A percentile compares a stretch with the other conserved stretches of the same genome.
Evolutionary conservation across 2,329 filamentous ascomycete genomes (phyloP).

Genomic region (Chaetomium sp.): DNA sequence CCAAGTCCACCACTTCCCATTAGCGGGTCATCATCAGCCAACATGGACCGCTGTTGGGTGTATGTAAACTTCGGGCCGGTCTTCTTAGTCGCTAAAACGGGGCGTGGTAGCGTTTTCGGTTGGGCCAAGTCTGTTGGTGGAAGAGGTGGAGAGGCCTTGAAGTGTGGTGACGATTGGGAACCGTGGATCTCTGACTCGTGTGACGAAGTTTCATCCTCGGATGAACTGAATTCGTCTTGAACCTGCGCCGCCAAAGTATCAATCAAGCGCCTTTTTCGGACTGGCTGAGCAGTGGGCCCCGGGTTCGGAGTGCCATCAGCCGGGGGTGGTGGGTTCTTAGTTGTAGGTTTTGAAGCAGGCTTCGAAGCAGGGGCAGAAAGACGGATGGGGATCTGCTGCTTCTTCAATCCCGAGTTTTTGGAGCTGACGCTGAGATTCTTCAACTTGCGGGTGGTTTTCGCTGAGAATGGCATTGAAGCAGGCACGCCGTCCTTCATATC

Average conservation of each 20-base stretch:
- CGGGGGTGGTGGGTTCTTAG: slow-evolving; percentile 20
- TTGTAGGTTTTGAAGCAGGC: slow-evolving; percentile 12
- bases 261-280: slow-evolving; percentile 43
- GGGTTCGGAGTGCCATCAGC: not conserved
- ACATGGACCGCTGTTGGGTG: slow-evolving; percentile 44
- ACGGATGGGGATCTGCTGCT: slow-evolving; percentile 35
- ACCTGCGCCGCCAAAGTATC: slow-evolving; percentile 48
- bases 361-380: slow-evolving; percentile 26
- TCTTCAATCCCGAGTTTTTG: slow-evolving; percentile 17
- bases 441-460: slow-evolving; percentile 32
- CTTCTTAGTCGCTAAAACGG: slow-evolving; percentile 37
- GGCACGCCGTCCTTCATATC: slow-evolving; percentile 27
- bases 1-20: slow-evolving; percentile 30
- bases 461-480: slow-evolving; percentile 30
- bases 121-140: slow-evolving; percentile 27
- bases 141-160: slow-evolving; percentile 33
- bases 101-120: slow-evolving; percentile 31
- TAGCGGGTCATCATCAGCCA: slow-evolving; percentile 38
- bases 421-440: slow-evolving; percentile 32
- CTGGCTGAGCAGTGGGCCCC: slow-evolving; percentile 7
- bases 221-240: slow-evolving; percentile 41
- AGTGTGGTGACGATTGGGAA: slow-evolving; percentile 15
- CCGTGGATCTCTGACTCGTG: slow-evolving; percentile 22
- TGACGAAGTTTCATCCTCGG: slow-evolving; percentile 34
- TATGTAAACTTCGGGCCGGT: slow-evolving; percentile 45